These are phyloP conservation scores for Scutellaria baicalensis DNA, from an alignment of 257 asterid genomes.

Conservation along the genomic window DNA sequence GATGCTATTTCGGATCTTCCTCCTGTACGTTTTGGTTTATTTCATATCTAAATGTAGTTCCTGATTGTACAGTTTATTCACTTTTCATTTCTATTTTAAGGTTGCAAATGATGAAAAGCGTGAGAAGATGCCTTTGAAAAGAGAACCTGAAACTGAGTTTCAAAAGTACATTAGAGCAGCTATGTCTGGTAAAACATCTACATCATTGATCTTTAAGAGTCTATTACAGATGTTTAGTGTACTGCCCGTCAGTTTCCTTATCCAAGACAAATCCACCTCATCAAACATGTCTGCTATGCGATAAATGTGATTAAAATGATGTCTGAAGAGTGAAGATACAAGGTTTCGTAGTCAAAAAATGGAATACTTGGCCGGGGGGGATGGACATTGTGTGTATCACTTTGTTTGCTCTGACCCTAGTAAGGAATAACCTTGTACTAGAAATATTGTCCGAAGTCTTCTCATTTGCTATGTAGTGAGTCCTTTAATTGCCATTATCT, in stretches of 20 bases:
- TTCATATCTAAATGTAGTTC: constrained; percentile 7
- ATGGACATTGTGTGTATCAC: too few relatives aligned
- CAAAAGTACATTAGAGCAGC: constrained; percentile 43
- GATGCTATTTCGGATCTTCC: constrained; percentile 54
- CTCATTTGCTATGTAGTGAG: too few relatives aligned
- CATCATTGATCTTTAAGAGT: not conserved
- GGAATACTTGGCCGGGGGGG: not conserved
- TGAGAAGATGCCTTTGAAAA: constrained; percentile 25
- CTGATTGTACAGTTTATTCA: constrained; percentile 1
- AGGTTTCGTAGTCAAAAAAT: not conserved
- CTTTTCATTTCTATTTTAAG: constrained; percentile 20
- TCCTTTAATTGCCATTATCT: too few relatives aligned
- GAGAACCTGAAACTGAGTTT: constrained; percentile 30
- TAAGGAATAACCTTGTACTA: too few relatives aligned
- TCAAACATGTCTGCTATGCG: not conserved
- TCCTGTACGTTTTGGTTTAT: constrained; percentile 24
- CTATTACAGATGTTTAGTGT: constrained; percentile 1
- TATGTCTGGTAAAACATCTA: constrained; percentile 30
- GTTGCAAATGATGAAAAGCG: constrained; percentile 41
- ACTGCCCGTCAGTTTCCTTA: constrained; percentile 4
- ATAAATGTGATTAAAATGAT: not conserved
- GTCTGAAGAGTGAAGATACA: too few relatives aligned
- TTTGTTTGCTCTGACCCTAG: too few relatives aligned
- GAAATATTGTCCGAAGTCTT: too few relatives aligned
- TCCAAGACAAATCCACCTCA: not conserved